phyloP scores from a whole-genome alignment of 352 stramenopile genomes.

The Phytophthora chlamydospora region DNA sequence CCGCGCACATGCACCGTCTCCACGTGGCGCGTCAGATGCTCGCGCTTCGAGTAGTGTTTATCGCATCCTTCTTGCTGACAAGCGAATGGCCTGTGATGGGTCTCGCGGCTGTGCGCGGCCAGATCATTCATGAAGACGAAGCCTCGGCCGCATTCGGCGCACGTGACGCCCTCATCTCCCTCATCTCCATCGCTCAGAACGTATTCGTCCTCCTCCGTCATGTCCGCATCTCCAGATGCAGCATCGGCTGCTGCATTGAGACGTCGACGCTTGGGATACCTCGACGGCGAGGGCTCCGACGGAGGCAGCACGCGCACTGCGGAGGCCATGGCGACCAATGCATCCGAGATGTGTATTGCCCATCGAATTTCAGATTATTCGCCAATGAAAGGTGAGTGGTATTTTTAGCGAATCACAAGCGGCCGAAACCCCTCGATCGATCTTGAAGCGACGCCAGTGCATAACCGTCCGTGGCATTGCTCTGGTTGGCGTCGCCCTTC shows the following conservation, averaged over 20 bases:
- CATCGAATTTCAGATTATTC: conserved; percentile 3
- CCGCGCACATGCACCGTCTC: conserved; percentile 45
- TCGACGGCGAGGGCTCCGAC: conserved; percentile 2
- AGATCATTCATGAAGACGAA: conserved; percentile 11
- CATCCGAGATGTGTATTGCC: background rate
- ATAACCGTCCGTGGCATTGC: conserved; percentile 21
- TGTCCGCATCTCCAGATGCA: background rate
- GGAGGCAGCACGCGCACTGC: conserved; percentile 13
- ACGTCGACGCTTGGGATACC: conserved; percentile 19
- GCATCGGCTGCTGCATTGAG: conserved; percentile 3
- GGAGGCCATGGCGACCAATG: conserved; percentile 12
- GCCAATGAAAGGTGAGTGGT: background rate
- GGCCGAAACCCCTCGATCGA: conserved; percentile 15
- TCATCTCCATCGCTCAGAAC: background rate
- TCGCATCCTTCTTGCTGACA: conserved; percentile 47
- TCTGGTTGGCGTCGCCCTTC: background rate
- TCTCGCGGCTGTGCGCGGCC: conserved; percentile 22
- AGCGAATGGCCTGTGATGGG: conserved; percentile 38
- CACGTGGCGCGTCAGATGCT: conserved; percentile 68
- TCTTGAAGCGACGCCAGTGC: conserved; percentile 20
- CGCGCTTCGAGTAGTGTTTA: conserved; percentile 70
- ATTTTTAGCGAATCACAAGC: conserved; percentile 6
- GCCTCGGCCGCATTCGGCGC: conserved; percentile 24
- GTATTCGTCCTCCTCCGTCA: conserved; percentile 5
- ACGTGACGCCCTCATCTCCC: conserved; percentile 7